Base-by-base conservation (phyloP, 768 basidiomycete species). In the Lentinula raphanica region DNA sequence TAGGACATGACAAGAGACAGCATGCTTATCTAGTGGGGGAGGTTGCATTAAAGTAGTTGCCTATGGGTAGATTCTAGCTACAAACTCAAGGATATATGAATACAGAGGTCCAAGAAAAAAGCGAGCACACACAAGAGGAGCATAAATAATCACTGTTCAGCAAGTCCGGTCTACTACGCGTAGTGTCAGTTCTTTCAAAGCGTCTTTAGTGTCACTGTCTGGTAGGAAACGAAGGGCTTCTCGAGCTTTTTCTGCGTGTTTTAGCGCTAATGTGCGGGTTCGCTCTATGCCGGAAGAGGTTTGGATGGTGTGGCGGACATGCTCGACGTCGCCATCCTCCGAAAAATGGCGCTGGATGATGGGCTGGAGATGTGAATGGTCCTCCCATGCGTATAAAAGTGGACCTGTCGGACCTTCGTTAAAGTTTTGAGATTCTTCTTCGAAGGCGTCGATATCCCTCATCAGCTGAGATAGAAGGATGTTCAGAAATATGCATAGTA, bases 361-460 rank as follows among this genome's bases (percentile, higher is more conserved):
- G 2, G 85, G 82, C 25, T 84, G 83, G 67, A 98, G 71, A 62
- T 85, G 83, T 3, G 89, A 83, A 67, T 90, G 79, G 67, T 94
- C 86, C 70, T 94, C 91, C 70, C 87, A 88, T 19, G 95, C 94
- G 66, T 88, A 96, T 35, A 97, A 71, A 1, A 85, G 83, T 0
- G 94, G 94, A 2, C 86, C 94, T 0, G 91, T 92, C 5, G 90
- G 87, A 56, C 7, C 80, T 77, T 0, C 87, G 87, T 71, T 88
- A 88, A 42, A 86, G 86, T 35, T 17, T 9, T 19, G 4, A 77
- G 0, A 77, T 29, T 82, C 80, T 2, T 84, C 77, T 28, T 90
- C 82, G 64, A 87, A 88, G 65, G 92, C 89, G 15, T 89, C 75
- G 48, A 87, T 79, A 68, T 98, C 94, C 66, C 96, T 90, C 56